Evolutionary conservation across 2,329 filamentous ascomycete genomes (phyloP), one percentile per base, ranked within the genome.

Genomic region (Venturia asperata): DNA sequence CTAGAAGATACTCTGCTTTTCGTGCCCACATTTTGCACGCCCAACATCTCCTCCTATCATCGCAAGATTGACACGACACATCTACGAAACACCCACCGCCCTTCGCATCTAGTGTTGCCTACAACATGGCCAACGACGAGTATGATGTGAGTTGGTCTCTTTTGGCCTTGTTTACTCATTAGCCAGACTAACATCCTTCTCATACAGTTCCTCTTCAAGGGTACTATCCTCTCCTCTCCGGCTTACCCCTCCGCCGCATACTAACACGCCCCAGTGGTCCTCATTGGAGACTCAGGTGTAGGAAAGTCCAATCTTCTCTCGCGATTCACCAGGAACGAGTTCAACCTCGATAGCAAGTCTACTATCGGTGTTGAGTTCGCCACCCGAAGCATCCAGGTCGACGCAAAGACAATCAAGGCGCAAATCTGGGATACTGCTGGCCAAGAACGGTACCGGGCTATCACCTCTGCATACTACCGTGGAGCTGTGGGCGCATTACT

Each of bases 371-470:
- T 99, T 78, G 94, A 99, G 81, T 99, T 99, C 78, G 94, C 95
- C 73, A 99, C 94, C 72, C 88, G 94, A 70, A 97, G 92, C 71
- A 99, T 99, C 77, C 93, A 97, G 81, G 94, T 99, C 74, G 94
- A 99, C 80, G 90, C 90, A 76, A 99, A 99, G 86, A 99, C 94
- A 69, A 99, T 99, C 87, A 99, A 99, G 85, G 94, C 94, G 72
- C 94, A 99, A 83, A 99, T 99, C 75, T 99, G 95, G 94, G 94
- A 99, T 83, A 99, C 94, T 67, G 94, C 94, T 71, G 94, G 94
- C 71, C 94, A 99, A 82, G 94, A 99, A 81, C 89, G 94, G 78
- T 99, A 97, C 83, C 91, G 95, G 77, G 94, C 94, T 77, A 99
- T 99, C 78, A 99, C 94, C 72, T 97, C 94, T 67, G 94, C 94